Evolutionary conservation across 1,284 basidiomycete species (phyloP).

Genomic region (Puccinia horiana): DNA sequence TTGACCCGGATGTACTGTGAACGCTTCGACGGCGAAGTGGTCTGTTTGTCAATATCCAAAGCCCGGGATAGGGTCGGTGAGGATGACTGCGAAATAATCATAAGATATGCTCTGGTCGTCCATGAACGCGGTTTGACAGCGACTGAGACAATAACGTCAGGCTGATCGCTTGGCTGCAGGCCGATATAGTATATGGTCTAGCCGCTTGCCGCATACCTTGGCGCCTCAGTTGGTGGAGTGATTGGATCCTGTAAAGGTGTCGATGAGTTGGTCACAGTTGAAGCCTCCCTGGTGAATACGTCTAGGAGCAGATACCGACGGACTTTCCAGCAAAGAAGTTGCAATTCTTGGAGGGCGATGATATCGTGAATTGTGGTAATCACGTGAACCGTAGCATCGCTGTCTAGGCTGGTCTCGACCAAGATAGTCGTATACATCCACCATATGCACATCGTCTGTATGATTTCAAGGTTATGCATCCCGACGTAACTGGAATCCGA

Average conservation of each 20-base stretch:
- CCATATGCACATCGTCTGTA: too few relatives aligned
- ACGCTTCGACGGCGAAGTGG: constrained; percentile 86
- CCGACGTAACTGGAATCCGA: too few relatives aligned
- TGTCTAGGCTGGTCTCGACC: too few relatives aligned
- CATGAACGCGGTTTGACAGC: constrained; percentile 26
- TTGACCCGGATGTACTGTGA: constrained; percentile 64
- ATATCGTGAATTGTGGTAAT: too few relatives aligned
- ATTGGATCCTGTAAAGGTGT: constrained; percentile 83
- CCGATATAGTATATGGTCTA: constrained; percentile 83
- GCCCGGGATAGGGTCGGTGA: constrained; percentile 75
- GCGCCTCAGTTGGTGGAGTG: constrained; percentile 55
- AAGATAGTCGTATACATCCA: too few relatives aligned
- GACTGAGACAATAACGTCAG: constrained; percentile 7
- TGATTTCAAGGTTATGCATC: too few relatives aligned
- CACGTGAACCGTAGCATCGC: too few relatives aligned
- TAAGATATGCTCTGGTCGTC: constrained; percentile 29
- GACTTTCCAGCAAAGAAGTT: constrained; percentile 55
- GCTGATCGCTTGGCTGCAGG: constrained; percentile 26
- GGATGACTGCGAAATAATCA: constrained; percentile 65
- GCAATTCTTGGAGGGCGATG: constrained; percentile 84
- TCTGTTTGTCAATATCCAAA: constrained; percentile 85
- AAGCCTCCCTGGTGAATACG: constrained; percentile 69
- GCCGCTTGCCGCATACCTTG: constrained; percentile 72
- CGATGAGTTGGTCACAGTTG: constrained; percentile 90
- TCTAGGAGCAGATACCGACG: constrained; percentile 50